Percentiles rank a stretch among this genome's conserved stretches.
phyloP scores from a whole-genome alignment of 2,329 filamentous ascomycete genomes.

The Venturia carpophila region DNA sequence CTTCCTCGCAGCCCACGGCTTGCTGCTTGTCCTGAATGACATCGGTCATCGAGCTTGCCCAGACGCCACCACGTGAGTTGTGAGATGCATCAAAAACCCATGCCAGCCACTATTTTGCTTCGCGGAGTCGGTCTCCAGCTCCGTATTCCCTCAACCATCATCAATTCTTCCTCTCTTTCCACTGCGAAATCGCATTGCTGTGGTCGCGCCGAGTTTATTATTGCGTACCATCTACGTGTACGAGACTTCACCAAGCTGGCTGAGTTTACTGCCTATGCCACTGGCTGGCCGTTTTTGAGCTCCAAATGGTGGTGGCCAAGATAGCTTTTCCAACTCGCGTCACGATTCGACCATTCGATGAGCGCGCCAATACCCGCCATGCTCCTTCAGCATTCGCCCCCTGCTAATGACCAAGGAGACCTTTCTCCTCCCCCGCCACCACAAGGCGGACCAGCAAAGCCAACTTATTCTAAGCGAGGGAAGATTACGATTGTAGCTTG shows the following conservation, averaged over 20 bases:
- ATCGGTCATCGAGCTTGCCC: conserved; percentile 4
- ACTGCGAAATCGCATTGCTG: not conserved
- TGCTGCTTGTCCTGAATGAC: not conserved
- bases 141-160: conserved; percentile 4
- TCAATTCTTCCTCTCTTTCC: not conserved
- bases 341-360: conserved; percentile 1
- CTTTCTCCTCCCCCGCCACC: conserved; percentile 14
- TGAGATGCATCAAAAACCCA: conserved; percentile 6
- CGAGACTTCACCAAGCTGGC: not conserved
- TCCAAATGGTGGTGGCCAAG: conserved; percentile 8
- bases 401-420: not conserved
- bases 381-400: conserved; percentile 6
- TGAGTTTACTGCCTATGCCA: not conserved
- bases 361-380: conserved; percentile 7
- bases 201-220: not conserved
- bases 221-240: not conserved
- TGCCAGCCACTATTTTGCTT: conserved; percentile 8
- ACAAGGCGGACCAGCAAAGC: conserved; percentile 12
- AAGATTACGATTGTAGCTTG: conserved; percentile 26
- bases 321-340: not conserved
- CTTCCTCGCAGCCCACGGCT: not conserved
- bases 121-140: conserved; percentile 10
- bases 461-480: conserved; percentile 20
- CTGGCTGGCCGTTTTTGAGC: not conserved
- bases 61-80: conserved; percentile 12